These are phyloP conservation scores for Pleurotus sapidus DNA, from an alignment of 768 basidiomycete genomes.

Conservation along the genomic window DNA sequence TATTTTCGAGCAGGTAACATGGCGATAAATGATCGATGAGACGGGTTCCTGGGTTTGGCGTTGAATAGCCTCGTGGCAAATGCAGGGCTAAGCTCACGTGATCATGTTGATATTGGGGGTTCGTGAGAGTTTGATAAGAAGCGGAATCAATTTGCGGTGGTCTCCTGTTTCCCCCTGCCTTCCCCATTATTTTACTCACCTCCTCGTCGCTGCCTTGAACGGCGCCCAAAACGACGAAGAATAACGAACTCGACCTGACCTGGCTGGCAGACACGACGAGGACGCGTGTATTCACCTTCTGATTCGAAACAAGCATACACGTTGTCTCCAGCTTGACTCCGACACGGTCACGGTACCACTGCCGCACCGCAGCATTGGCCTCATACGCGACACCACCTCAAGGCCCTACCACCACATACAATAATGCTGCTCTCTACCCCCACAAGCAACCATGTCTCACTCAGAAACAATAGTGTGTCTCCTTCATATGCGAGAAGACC, in stretches of 20 bases:
- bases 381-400: slow-evolving; percentile 14
- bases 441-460: slow-evolving; percentile 33
- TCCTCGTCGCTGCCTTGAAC: not conserved
- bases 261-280: not conserved
- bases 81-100: slow-evolving; percentile 31
- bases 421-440: slow-evolving; percentile 46
- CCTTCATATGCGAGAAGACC: slow-evolving; percentile 33
- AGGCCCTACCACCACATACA: slow-evolving; percentile 20
- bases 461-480: slow-evolving; percentile 25
- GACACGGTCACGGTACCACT: slow-evolving; percentile 16
- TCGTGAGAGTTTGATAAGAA: slow-evolving; percentile 34
- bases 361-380: slow-evolving; percentile 9
- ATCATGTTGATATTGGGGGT: slow-evolving; percentile 35
- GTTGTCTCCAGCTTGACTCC: slow-evolving; percentile 5
- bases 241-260: not conserved
- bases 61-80: slow-evolving; percentile 8
- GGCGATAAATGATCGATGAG: slow-evolving; percentile 1
- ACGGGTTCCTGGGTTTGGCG: slow-evolving; percentile 6
- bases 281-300: not conserved
- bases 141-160: slow-evolving; percentile 27
- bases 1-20: not conserved
- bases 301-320: slow-evolving; percentile 7
- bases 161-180: slow-evolving; percentile 10
- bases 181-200: slow-evolving; percentile 2
- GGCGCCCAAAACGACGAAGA: slow-evolving; percentile 6